Conservation (phyloP, 2,329 filamentous ascomycete species). For the Cordyceps farinosa region DNA sequence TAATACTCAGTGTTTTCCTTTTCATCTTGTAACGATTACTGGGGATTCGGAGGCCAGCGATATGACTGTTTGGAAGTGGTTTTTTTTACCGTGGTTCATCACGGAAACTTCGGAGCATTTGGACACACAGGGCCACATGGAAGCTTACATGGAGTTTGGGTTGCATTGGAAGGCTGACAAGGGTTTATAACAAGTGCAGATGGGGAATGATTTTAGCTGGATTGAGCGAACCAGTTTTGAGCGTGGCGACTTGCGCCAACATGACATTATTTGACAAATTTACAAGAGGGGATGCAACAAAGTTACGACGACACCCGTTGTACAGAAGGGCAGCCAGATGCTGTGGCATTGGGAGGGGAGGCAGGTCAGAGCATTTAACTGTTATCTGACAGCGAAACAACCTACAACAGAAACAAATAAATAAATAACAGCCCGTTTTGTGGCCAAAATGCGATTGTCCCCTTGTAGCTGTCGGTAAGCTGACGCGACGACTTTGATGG, state of each 20-base stretch:
- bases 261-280: constrained; percentile 14
- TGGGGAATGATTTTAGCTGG: constrained; percentile 10
- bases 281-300: constrained; percentile 5
- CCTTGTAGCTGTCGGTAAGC: background rate
- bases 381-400: background rate
- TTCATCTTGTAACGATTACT: constrained; percentile 10
- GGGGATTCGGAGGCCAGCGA: constrained; percentile 7
- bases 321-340: background rate
- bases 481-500: background rate
- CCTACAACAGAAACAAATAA: constrained; percentile 2
- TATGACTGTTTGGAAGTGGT: constrained; percentile 1
- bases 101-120: constrained; percentile 11
- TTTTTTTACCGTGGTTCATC: constrained; percentile 10
- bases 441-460: background rate
- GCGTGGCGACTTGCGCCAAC: constrained; percentile 13
- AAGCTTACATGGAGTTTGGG: constrained; percentile 16
- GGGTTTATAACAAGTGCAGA: constrained; percentile 1
- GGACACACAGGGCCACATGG: constrained; percentile 11
- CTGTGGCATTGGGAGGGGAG: background rate
- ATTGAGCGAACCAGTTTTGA: constrained; percentile 12
- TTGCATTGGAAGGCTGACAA: constrained; percentile 8
- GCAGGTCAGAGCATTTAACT: constrained; percentile 7
- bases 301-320: constrained; percentile 15
- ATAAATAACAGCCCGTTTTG: background rate
- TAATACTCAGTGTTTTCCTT: background rate